Percentiles rank a stretch among this genome's conserved stretches.
Evolutionary conservation across 73 alveolate genomes (phyloP).

Genomic region (Paramecium primaurelia): DNA sequence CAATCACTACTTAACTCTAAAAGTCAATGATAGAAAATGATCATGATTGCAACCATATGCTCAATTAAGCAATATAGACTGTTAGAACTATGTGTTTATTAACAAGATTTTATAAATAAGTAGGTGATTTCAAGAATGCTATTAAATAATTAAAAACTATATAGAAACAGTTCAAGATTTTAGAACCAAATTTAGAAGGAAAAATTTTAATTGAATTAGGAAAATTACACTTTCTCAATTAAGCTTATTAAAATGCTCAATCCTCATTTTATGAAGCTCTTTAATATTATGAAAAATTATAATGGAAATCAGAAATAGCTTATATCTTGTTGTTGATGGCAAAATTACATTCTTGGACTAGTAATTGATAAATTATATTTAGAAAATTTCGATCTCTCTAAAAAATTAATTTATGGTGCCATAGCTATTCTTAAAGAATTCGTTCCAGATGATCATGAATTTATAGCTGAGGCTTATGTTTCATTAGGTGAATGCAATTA

Average conservation of each 20-base stretch:
- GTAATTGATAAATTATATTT: neutral
- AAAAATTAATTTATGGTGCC: neutral
- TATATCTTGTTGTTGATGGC: neutral
- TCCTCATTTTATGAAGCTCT: neutral
- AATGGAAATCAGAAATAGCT: neutral
- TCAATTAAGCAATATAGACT: neutral
- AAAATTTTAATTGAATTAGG: neutral
- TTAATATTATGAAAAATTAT: neutral
- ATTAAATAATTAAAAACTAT: neutral
- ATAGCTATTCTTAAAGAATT: neutral
- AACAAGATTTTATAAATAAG: neutral
- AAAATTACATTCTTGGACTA: neutral
- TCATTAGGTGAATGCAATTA: neutral
- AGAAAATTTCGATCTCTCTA: neutral
- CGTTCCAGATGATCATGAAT: neutral
- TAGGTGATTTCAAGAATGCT: neutral
- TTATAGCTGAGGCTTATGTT: constrained; percentile 13
- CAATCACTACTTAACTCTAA: neutral
- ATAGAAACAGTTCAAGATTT: neutral
- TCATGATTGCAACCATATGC: neutral
- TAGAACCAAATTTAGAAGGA: neutral
- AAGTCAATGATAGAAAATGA: neutral
- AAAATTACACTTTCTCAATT: neutral
- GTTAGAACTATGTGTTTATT: neutral
- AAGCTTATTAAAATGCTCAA: neutral